phyloP scores from a whole-genome alignment of 2,329 filamentous ascomycete genomes.

The Xylogone sp. region DNA sequence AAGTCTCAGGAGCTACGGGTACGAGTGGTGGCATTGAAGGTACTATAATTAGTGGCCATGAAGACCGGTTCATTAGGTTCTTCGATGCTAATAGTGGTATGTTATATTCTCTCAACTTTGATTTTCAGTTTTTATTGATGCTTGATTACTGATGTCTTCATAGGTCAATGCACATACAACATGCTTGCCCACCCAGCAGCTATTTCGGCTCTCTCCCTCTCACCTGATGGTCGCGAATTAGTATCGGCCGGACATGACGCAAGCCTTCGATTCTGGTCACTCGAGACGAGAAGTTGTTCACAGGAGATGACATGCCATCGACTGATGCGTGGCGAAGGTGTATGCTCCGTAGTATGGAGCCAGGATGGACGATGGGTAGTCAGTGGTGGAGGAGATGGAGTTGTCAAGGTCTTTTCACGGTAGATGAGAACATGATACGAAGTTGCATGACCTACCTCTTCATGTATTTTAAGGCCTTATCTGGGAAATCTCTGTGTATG shows the following conservation, averaged over 20 bases:
- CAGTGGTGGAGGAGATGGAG: conserved; percentile 88
- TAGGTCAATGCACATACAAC: conserved; percentile 98
- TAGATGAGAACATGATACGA: too few species aligned
- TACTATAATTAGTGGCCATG: conserved; percentile 92
- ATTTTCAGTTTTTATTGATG: too few species aligned
- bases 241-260: conserved; percentile 96
- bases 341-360: conserved; percentile 93
- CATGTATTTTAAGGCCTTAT: too few species aligned
- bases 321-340: conserved; percentile 92
- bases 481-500: background rate
- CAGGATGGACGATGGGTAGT: conserved; percentile 93
- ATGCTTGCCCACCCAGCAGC: conserved; percentile 96
- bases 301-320: conserved; percentile 94
- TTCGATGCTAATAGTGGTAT: conserved; percentile 98
- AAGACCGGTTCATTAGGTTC: conserved; percentile 93
- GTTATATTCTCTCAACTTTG: conserved; percentile 32
- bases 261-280: conserved; percentile 91
- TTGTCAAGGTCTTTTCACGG: conserved; percentile 84
- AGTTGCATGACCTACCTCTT: too few species aligned
- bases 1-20: conserved; percentile 77
- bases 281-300: conserved; percentile 92
- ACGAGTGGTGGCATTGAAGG: conserved; percentile 80
- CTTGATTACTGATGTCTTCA: conserved; percentile 1
- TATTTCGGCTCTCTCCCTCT: conserved; percentile 87
- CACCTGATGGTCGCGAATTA: conserved; percentile 88